Evolutionary conservation across 2,329 filamentous ascomycete species (phyloP), one percentile per base, ranked within the genome.

Genomic region (Pyrenochaeta sp.): DNA sequence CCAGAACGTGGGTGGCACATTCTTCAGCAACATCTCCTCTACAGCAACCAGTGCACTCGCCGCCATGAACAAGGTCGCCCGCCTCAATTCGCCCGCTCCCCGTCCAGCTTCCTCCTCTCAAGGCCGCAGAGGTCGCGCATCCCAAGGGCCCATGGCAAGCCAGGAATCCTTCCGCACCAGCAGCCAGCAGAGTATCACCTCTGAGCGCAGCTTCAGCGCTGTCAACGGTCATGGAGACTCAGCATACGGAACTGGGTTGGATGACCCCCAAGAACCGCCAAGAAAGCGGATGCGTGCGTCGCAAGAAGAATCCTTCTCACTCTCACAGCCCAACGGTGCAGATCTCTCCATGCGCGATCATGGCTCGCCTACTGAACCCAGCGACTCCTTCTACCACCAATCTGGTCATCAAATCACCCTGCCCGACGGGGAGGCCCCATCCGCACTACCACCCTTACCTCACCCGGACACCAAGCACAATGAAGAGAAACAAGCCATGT

Each of bases 21-120:
- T 96, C 68, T 97, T 99, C 77, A 92, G 92, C 67, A 96, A 95
- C 65, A 97, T 99, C 53, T 97, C 93, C 3, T 88, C 85, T 53
- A 96, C 91, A 1, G 92, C 94, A 1, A 94, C 90, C 4, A 93
- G 91, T 61, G 94, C 94, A 19, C 89, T 99, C 43, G 92, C 91
- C 50, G 93, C 94, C 45, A 95, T 99, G 72, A 96, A 90, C 81
- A 96, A 97, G 75, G 77, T 77, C 18, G 93, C 94, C 11, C 84
- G 93, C 9, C 88, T 96, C 60, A 92, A 96, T 68, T 96, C 92
- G 2, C 91, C 92, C 1, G 87, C 82, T 6, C 56, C 88, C 4
- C 79, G 88, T 32, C 76, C 77, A 13, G 72, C 73, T 21, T 85
- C 82, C 55, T 84, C 85, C 7, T 83, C 83, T 2, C 81, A 85